Conservation (phyloP, 768 basidiomycete genomes). For the Podaxis carcinomalis region DNA sequence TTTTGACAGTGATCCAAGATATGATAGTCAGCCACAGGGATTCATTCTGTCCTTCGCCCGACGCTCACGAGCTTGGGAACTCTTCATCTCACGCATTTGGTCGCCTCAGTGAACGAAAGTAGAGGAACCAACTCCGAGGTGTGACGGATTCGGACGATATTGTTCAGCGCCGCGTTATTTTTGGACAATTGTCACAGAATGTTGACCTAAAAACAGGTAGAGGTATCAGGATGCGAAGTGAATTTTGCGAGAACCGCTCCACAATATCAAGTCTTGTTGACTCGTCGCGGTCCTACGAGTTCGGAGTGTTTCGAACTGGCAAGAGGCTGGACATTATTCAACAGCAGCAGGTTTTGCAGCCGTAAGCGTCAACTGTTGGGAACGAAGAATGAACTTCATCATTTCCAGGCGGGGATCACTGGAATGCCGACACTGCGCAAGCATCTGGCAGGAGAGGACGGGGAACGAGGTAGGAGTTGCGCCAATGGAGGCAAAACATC, state of each 20-base stretch:
- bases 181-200: not conserved
- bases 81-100: not conserved
- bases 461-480: not conserved
- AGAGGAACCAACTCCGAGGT: not conserved
- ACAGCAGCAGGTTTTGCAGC: not conserved
- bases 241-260: not conserved
- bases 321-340: not conserved
- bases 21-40: not conserved
- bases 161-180: not conserved
- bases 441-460: not conserved
- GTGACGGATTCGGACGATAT: not conserved
- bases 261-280: not conserved
- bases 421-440: not conserved
- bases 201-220: not conserved
- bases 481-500: not conserved
- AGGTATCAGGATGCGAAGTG: not conserved
- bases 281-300: not conserved
- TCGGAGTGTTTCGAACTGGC: not conserved
- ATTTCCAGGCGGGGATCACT: not conserved
- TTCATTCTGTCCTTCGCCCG: not conserved
- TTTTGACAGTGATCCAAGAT: not conserved
- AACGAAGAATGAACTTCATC: not conserved
- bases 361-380: not conserved
- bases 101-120: not conserved
- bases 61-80: not conserved